Base-by-base conservation (phyloP, 2,329 filamentous ascomycete genomes). In the Microcyclospora pomicola region DNA sequence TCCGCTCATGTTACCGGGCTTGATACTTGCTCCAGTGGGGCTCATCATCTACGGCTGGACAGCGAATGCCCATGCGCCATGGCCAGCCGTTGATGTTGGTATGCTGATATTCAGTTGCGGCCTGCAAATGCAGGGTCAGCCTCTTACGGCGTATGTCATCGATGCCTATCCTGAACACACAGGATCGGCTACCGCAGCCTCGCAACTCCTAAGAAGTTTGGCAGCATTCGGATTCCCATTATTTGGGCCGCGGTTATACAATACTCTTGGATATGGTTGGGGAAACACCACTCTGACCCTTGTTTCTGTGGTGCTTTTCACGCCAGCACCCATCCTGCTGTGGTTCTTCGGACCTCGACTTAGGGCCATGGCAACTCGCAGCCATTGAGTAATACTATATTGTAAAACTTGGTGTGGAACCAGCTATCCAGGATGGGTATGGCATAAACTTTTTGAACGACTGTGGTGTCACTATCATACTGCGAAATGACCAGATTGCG, bases 201-300 rank as follows among this genome's bases (percentile, higher is more conserved):
- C 54, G 16, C 66, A 66, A 40, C 64, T 72, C 34, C 41, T 67
- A 12, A 51, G 49, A 11, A 69, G 64, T 13, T 42, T 72, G 9
- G 12, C 30, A 31, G 73, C 69, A 0, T 73, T 73, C 4, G 57
- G 73, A 0, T 65, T 80, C 0, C 76, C 76, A 0, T 59, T 80
- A 2, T 74, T 73, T 12, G 76, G 73, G 0, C 59, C 67, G 1
- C 59, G 62, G 52, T 47, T 72, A 62, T 69, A 66, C 40, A 40
- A 50, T 0, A 43, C 46, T 0, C 50, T 69, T 3, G 64, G 63
- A 0, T 53, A 65, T 24, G 66, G 65, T 1, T 68, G 65, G 65
- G 67, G 66, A 0, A 69, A 65, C 39, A 61, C 57, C 55, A 46
- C 77, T 57, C 41, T 80, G 53, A 67, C 69, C 45, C 67, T 74